These are phyloP conservation scores for Puccinia novopanici DNA, from an alignment of 1,284 basidiomycete genomes.

Conservation along the genomic window DNA sequence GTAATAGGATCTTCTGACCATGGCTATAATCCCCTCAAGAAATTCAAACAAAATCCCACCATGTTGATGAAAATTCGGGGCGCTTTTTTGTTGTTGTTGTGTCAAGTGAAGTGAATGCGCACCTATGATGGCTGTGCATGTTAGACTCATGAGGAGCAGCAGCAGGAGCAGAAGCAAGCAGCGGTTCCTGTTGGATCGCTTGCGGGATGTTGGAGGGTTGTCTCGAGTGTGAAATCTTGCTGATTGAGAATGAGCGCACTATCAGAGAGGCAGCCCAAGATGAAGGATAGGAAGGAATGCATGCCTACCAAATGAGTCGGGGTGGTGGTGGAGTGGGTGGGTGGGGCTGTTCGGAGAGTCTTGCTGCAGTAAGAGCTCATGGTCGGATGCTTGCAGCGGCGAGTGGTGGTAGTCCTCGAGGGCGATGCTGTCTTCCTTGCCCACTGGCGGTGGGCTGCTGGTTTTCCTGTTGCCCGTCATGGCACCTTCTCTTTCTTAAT, in stretches of 20 bases:
- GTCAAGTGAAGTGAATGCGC: too few species aligned
- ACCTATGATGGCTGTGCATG: too few species aligned
- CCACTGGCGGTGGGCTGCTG: too few species aligned
- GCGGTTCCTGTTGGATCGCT: too few species aligned
- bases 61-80: neutral
- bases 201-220: neutral
- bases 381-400: neutral
- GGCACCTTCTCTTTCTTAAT: too few species aligned
- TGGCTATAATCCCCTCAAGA: neutral
- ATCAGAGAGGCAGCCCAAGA: constrained; percentile 1
- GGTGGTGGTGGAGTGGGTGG: neutral
- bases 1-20: neutral
- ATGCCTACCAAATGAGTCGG: neutral
- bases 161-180: neutral
- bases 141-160: neutral
- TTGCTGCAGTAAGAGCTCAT: neutral
- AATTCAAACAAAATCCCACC: neutral
- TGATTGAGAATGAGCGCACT: constrained; percentile 16
- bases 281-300: too few species aligned
- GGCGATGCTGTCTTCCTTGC: neutral
- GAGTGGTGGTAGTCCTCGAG: neutral
- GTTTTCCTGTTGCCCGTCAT: too few species aligned
- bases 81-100: neutral
- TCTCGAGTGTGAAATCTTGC: constrained; percentile 5
- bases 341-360: neutral